Evolutionary conservation across 169 alveolate genomes (phyloP).

Genomic region (Eimeria acervulina): DNA sequence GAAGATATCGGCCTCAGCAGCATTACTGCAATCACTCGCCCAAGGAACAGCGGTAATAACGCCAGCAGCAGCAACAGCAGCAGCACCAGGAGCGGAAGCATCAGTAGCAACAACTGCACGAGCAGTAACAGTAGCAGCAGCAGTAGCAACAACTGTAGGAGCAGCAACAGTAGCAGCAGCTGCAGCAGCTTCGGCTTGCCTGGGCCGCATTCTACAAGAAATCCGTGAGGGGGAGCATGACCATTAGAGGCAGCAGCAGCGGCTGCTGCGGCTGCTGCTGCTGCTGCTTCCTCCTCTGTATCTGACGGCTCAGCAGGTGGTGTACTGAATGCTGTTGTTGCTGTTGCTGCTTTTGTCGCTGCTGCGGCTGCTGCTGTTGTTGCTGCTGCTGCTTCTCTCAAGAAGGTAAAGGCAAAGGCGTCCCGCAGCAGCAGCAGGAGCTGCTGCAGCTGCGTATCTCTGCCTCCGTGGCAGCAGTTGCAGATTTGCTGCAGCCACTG

Average conservation of each 20-base stretch:
- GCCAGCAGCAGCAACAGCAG: not conserved
- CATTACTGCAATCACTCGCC: not conserved
- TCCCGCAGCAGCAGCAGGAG: slow-evolving; percentile 53
- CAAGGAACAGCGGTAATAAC: not conserved
- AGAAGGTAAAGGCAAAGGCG: slow-evolving; percentile 62
- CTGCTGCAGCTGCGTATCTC: not conserved
- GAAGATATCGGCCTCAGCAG: too few species aligned
- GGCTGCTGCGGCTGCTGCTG: slow-evolving; percentile 56
- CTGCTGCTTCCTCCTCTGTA: not conserved
- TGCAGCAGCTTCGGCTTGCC: slow-evolving; percentile 39
- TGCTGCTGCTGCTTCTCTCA: slow-evolving; percentile 70
- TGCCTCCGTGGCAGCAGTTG: slow-evolving; percentile 75
- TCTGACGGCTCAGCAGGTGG: not conserved
- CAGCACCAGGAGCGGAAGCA: not conserved
- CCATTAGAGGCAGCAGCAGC: slow-evolving; percentile 30
- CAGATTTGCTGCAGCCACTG: slow-evolving; percentile 16
- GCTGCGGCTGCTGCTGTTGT: slow-evolving; percentile 55
- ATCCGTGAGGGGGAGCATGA: slow-evolving; percentile 52
- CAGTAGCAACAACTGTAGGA: not conserved
- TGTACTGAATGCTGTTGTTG: not conserved
- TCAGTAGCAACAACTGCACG: not conserved
- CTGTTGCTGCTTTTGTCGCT: not conserved
- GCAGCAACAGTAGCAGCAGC: slow-evolving; percentile 61
- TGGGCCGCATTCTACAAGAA: slow-evolving; percentile 65
- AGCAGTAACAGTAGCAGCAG: not conserved